Percentiles rank a stretch among this genome's conserved stretches.
Evolutionary conservation across 2,329 filamentous ascomycete genomes (phyloP).

Genomic region (Neopestalotiopsis rosae): DNA sequence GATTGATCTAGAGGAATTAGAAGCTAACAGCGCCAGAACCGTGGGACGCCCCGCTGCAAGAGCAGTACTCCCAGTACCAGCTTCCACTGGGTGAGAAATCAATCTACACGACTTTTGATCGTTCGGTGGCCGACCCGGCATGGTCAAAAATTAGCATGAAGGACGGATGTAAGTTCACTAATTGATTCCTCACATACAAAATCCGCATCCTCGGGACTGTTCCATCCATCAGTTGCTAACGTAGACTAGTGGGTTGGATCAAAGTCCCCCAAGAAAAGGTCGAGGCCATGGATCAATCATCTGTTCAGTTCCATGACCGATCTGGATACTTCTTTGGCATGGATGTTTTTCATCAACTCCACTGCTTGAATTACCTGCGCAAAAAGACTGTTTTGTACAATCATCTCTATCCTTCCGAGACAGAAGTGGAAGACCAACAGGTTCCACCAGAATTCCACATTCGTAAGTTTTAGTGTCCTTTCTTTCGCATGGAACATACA

Average conservation of each 20-base stretch:
- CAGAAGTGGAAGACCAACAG: background rate
- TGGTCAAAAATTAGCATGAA: background rate
- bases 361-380: conserved; percentile 4
- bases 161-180: background rate
- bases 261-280: conserved; percentile 1
- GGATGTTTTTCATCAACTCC: background rate
- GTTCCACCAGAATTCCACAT: conserved; percentile 1
- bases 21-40: background rate
- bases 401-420: background rate
- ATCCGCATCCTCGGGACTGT: background rate
- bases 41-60: background rate
- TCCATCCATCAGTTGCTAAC: background rate
- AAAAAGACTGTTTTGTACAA: background rate
- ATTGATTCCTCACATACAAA: background rate
- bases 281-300: background rate
- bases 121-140: background rate
- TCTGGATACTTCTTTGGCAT: background rate
- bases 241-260: background rate
- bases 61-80: background rate
- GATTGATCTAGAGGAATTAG: background rate
- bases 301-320: background rate
- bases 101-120: background rate
- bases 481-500: background rate
- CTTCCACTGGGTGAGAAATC: background rate
- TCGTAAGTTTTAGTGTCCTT: background rate